Evolutionary conservation across 495 filamentous ascomycete species (phyloP), one percentile per base, ranked within the genome.

Genomic region (Melanomma pulvis-pyrius): DNA sequence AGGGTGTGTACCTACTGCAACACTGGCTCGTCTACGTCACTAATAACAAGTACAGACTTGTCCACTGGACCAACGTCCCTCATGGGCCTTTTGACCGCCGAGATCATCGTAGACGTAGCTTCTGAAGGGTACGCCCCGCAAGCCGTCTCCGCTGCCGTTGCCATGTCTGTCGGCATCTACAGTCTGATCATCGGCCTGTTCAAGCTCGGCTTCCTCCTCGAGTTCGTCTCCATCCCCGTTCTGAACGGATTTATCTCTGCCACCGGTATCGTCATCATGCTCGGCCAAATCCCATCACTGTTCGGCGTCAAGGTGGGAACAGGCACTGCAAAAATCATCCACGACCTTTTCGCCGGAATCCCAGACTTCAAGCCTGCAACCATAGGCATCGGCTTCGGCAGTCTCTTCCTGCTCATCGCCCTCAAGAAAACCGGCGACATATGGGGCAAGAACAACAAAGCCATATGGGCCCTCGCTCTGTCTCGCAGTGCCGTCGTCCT

Each of bases 191-290:
- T 84, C 29, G 82, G 82, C 0, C 75, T 97, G 2, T 76, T 89
- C 49, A 84, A 92, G 17, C 82, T 87, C 34, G 94, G 94, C 21
- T 96, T 92, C 83, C 90, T 98, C 36, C 93, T 97, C 21, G 93
- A 98, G 64, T 88, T 97, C 73, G 97, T 98, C 74, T 88, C 94
- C 0, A 83, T 98, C 25, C 86, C 91, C 0, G 89, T 93, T 0
- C 93, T 97, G 54, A 91, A 90, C 6, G 92, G 94, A 2, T 98
- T 96, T 84, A 97, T 98, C 91, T 97, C 94, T 0, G 94, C 94
- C 6, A 96, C 93, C 0, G 94, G 93, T 30, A 79, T 98, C 75
- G 96, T 86, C 73, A 98, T 98, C 73, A 86, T 86, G 39, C 82
- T 86, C 48, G 93, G 94, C 15, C 94, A 98, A 78, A 36, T 65